These are phyloP conservation scores for Rhinocladiella similis DNA, from an alignment of 2,329 filamentous ascomycete genomes.

Conservation along the genomic window DNA sequence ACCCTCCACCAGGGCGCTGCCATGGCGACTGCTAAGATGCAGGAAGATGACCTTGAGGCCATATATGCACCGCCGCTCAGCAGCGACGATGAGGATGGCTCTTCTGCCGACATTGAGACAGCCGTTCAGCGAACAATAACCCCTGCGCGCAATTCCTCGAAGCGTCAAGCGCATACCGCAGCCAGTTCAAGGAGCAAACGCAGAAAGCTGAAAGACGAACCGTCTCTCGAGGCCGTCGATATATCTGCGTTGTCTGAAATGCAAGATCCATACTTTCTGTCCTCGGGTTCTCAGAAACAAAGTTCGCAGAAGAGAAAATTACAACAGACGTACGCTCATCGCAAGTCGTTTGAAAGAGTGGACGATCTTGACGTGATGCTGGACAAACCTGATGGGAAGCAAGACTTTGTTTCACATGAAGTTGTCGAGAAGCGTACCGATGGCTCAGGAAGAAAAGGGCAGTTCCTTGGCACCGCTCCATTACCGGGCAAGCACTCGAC, in stretches of 20 bases:
- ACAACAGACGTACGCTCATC: conserved; percentile 15
- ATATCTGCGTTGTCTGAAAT: neutral
- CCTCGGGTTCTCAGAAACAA: conserved; percentile 3
- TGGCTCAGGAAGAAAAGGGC: neutral
- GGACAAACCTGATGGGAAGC: neutral
- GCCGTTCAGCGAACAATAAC: conserved; percentile 33
- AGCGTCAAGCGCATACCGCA: conserved; percentile 12
- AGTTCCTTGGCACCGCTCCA: conserved; percentile 7
- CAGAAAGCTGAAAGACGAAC: conserved; percentile 15
- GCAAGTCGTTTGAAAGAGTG: conserved; percentile 11
- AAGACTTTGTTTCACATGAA: conserved; percentile 9
- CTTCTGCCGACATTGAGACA: conserved; percentile 40
- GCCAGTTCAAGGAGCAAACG: conserved; percentile 18
- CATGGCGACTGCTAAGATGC: conserved; percentile 2
- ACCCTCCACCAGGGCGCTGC: neutral
- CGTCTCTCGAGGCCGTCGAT: neutral
- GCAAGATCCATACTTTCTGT: conserved; percentile 7
- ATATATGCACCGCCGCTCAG: conserved; percentile 18
- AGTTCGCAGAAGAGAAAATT: conserved; percentile 19
- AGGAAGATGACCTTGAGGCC: conserved; percentile 10
- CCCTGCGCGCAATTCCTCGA: conserved; percentile 5
- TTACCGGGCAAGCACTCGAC: neutral
- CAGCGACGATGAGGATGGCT: conserved; percentile 22
- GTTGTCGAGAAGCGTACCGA: conserved; percentile 2
- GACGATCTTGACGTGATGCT: conserved; percentile 6